A percentile compares a stretch with the other conserved stretches of the same genome.
These are phyloP conservation scores for Trichophyton rubrum DNA, from an alignment of 2,329 filamentous ascomycete species.

Conservation along the genomic window DNA sequence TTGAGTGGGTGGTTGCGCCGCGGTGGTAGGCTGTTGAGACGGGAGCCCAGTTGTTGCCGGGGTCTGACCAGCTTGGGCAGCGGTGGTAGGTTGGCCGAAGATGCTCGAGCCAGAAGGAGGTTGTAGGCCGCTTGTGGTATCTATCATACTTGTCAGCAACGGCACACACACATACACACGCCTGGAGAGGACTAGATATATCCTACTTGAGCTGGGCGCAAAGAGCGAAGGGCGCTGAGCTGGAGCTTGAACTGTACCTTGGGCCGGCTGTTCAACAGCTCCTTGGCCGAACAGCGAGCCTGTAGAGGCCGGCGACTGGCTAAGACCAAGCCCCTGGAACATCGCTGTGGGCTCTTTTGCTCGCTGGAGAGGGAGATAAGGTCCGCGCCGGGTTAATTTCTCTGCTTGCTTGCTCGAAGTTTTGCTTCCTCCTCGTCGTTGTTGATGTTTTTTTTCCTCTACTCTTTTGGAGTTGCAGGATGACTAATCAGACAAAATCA, in stretches of 20 bases:
- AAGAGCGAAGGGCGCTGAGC: constrained; percentile 9
- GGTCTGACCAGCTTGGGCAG: constrained; percentile 14
- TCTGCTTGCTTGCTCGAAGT: background rate
- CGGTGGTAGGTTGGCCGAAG: constrained; percentile 16
- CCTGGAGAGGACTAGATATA: background rate
- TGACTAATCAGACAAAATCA: too few relatives aligned
- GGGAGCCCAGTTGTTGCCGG: constrained; percentile 16
- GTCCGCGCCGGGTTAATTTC: background rate
- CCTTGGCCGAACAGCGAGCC: constrained; percentile 1
- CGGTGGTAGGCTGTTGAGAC: constrained; percentile 14
- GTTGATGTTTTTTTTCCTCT: background rate
- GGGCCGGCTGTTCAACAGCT: constrained; percentile 8
- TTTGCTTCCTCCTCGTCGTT: background rate
- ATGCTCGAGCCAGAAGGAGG: constrained; percentile 16
- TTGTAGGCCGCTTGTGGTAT: constrained; percentile 13
- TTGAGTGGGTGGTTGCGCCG: constrained; percentile 25
- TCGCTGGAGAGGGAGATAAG: background rate
- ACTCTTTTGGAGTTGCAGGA: too few relatives aligned
- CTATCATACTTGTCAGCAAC: background rate
- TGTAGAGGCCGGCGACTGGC: background rate
- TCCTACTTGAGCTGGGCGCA: constrained; percentile 3
- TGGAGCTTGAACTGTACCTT: constrained; percentile 9
- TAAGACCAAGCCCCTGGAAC: background rate
- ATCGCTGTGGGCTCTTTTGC: background rate
- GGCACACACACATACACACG: too few relatives aligned